Evolutionary conservation across 805 yeast species (phyloP).

Genomic region (Candida nemodendra): DNA sequence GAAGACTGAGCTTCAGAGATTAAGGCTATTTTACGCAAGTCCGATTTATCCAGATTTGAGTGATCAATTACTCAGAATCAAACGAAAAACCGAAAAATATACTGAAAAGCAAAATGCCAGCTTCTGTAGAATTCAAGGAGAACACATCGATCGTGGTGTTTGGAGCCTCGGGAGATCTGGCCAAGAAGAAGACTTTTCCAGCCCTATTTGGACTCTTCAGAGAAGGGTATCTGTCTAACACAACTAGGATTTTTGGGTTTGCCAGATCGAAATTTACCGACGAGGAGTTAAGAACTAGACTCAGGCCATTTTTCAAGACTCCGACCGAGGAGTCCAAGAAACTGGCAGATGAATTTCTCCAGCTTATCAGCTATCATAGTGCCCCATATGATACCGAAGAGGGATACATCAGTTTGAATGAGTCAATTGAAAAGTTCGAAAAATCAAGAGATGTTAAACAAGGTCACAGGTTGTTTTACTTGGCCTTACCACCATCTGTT

Average conservation of each 20-base stretch:
- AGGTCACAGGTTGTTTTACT: slow-evolving; percentile 82
- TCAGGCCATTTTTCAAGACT: slow-evolving; percentile 57
- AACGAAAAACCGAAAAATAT: no score
- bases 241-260: slow-evolving; percentile 81
- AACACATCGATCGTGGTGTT: slow-evolving; percentile 76
- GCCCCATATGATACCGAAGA: slow-evolving; percentile 81
- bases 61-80: no score
- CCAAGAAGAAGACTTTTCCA: slow-evolving; percentile 93
- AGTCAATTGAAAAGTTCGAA: slow-evolving; percentile 61
- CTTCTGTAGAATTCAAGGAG: slow-evolving; percentile 49
- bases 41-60: no score
- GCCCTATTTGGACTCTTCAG: slow-evolving; percentile 74
- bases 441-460: slow-evolving; percentile 38
- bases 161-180: slow-evolving; percentile 95
- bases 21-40: no score
- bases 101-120: slow-evolving; percentile 17
- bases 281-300: slow-evolving; percentile 66
- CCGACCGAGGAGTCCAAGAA: slow-evolving; percentile 30
- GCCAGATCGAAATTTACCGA: slow-evolving; percentile 78
- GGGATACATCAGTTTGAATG: slow-evolving; percentile 62
- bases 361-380: slow-evolving; percentile 61
- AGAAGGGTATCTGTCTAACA: slow-evolving; percentile 71
- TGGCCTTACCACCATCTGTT: slow-evolving; percentile 93
- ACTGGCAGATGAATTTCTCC: slow-evolving; percentile 62
- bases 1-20: no score